Evolutionary conservation across 2,329 filamentous ascomycete genomes (phyloP).

Genomic region (Pseudocercospora musae): DNA sequence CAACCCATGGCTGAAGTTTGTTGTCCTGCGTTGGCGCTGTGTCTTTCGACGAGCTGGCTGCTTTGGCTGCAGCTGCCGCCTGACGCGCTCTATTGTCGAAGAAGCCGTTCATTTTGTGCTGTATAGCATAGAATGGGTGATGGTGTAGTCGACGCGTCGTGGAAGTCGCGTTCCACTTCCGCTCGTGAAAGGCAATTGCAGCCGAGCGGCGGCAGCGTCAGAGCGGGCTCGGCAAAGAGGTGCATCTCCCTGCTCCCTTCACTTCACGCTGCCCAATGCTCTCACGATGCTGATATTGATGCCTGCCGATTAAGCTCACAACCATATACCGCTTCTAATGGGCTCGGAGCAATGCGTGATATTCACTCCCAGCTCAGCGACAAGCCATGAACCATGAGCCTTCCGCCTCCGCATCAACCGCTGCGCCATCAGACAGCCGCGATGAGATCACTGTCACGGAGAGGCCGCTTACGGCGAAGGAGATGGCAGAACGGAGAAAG

Average conservation of each 20-base stretch:
- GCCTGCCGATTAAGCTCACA: neutral
- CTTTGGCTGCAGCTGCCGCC: slow-evolving; percentile 64
- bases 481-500: slow-evolving; percentile 27
- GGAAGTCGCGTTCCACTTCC: slow-evolving; percentile 12
- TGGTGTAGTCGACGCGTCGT: slow-evolving; percentile 4
- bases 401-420: slow-evolving; percentile 31
- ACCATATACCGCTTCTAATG: slow-evolving; percentile 7
- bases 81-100: slow-evolving; percentile 91
- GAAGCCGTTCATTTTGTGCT: slow-evolving; percentile 73
- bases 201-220: slow-evolving; percentile 3
- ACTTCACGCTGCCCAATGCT: neutral
- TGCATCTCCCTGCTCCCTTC: neutral
- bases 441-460: slow-evolving; percentile 8
- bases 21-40: slow-evolving; percentile 61
- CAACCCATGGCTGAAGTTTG: slow-evolving; percentile 88
- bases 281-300: neutral
- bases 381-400: slow-evolving; percentile 40
- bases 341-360: slow-evolving; percentile 18
- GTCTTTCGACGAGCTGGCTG: slow-evolving; percentile 67
- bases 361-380: neutral
- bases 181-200: slow-evolving; percentile 1
- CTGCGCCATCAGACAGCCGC: slow-evolving; percentile 13
- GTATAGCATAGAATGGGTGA: neutral
- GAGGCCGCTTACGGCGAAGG: slow-evolving; percentile 19
- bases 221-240: neutral